phyloP scores from a whole-genome alignment of 2,329 filamentous ascomycete genomes.

The Pezicula carpinea region DNA sequence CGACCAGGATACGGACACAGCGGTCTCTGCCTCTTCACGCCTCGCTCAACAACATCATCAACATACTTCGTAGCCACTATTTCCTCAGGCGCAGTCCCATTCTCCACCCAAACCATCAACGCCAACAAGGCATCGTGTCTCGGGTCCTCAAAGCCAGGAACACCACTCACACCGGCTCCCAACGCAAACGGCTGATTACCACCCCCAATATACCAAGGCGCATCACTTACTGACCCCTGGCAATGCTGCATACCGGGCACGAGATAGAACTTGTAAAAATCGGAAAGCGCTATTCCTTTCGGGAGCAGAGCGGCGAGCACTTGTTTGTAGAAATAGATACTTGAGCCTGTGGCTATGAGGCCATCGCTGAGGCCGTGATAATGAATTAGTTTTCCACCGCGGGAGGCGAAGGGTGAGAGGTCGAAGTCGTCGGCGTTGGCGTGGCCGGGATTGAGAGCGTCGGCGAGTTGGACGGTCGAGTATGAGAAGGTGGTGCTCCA shows the following conservation, averaged over 20 bases:
- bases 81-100: slow-evolving; percentile 29
- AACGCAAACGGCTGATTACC: slow-evolving; percentile 22
- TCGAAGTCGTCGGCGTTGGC: slow-evolving; percentile 44
- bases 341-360: slow-evolving; percentile 46
- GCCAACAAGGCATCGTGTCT: slow-evolving; percentile 43
- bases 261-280: slow-evolving; percentile 45
- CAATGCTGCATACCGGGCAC: slow-evolving; percentile 49
- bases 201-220: slow-evolving; percentile 37
- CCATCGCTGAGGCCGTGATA: slow-evolving; percentile 30
- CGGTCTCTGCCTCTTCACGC: slow-evolving; percentile 39
- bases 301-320: slow-evolving; percentile 37
- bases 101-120: slow-evolving; percentile 45
- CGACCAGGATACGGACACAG: slow-evolving; percentile 36
- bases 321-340: slow-evolving; percentile 47
- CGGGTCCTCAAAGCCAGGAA: slow-evolving; percentile 35
- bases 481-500: slow-evolving; percentile 36
- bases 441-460: slow-evolving; percentile 38
- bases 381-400: slow-evolving; percentile 19
- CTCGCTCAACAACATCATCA: slow-evolving; percentile 32
- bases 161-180: slow-evolving; percentile 30
- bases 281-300: slow-evolving; percentile 29
- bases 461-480: slow-evolving; percentile 29
- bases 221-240: slow-evolving; percentile 27
- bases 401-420: slow-evolving; percentile 39
- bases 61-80: slow-evolving; percentile 35